Evolutionary conservation across 768 basidiomycete species (phyloP).

Genomic region (Pulveroboletus sp.): DNA sequence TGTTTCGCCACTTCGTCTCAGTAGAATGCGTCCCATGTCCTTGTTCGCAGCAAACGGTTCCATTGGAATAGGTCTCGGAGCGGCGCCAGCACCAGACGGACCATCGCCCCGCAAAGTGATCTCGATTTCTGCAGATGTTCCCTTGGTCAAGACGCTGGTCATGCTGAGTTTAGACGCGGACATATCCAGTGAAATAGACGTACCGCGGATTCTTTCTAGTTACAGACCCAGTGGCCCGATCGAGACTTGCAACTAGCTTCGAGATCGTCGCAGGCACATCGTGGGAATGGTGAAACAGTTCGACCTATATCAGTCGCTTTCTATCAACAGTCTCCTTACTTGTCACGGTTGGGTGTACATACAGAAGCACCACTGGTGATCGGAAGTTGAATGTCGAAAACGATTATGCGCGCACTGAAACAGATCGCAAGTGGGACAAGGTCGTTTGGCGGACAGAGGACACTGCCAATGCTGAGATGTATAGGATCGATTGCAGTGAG

Average conservation of each 20-base stretch:
- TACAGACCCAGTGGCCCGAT: slow-evolving; percentile 72
- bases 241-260: slow-evolving; percentile 75
- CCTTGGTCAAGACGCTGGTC: slow-evolving; percentile 74
- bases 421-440: slow-evolving; percentile 71
- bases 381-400: slow-evolving; percentile 90
- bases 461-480: slow-evolving; percentile 83
- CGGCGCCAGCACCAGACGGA: slow-evolving; percentile 43
- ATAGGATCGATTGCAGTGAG: slow-evolving; percentile 83
- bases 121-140: slow-evolving; percentile 80
- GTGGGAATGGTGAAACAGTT: slow-evolving; percentile 91
- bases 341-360: slow-evolving; percentile 17
- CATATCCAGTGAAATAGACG: not conserved
- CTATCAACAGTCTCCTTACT: not conserved
- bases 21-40: slow-evolving; percentile 91
- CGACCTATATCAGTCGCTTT: slow-evolving; percentile 53
- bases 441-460: slow-evolving; percentile 74
- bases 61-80: slow-evolving; percentile 67
- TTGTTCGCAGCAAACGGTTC: slow-evolving; percentile 88
- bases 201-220: slow-evolving; percentile 81
- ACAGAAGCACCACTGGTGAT: slow-evolving; percentile 87
- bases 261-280: slow-evolving; percentile 89
- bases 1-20: slow-evolving; percentile 89
- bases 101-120: slow-evolving; percentile 65
- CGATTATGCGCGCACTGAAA: slow-evolving; percentile 86
- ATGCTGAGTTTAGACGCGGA: slow-evolving; percentile 4